Percentiles rank a stretch among this genome's conserved stretches.
These are phyloP conservation scores for Fusarium hainanense DNA, from an alignment of 2,329 filamentous ascomycete species.

Conservation along the genomic window DNA sequence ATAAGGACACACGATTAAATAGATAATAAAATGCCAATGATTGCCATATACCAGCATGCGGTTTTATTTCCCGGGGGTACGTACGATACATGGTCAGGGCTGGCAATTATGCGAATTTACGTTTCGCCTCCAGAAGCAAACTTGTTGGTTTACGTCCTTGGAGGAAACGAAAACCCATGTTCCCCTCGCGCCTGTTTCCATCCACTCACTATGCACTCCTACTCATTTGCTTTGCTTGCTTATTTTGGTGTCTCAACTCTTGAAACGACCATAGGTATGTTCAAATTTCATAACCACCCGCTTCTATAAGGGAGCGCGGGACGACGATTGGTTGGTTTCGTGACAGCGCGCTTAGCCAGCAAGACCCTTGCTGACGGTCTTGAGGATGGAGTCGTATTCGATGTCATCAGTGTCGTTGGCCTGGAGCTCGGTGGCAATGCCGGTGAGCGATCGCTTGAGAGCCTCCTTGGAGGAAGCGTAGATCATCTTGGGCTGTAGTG, in stretches of 20 bases:
- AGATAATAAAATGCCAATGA: constrained; percentile 37
- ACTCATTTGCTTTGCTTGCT: constrained; percentile 39
- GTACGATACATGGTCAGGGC: constrained; percentile 48
- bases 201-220: constrained; percentile 41
- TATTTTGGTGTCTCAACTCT: constrained; percentile 42
- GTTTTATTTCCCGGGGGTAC: constrained; percentile 46
- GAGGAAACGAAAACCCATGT: constrained; percentile 37
- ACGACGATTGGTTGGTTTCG: constrained; percentile 19
- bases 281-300: constrained; percentile 38
- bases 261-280: constrained; percentile 46
- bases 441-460: constrained; percentile 81
- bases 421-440: constrained; percentile 80
- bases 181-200: constrained; percentile 25
- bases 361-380: constrained; percentile 71
- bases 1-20: constrained; percentile 26
- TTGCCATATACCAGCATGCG: constrained; percentile 47
- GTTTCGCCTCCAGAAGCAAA: constrained; percentile 43
- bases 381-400: constrained; percentile 78
- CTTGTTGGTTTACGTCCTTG: constrained; percentile 26
- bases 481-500: constrained; percentile 81
- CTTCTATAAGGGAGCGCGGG: constrained; percentile 36
- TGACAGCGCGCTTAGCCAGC: constrained; percentile 55
- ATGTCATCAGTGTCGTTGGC: constrained; percentile 87
- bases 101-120: constrained; percentile 46
- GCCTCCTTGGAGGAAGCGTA: constrained; percentile 91